phyloP scores from a whole-genome alignment of 2,329 filamentous ascomycete genomes.

The Albifimbria verrucaria region DNA sequence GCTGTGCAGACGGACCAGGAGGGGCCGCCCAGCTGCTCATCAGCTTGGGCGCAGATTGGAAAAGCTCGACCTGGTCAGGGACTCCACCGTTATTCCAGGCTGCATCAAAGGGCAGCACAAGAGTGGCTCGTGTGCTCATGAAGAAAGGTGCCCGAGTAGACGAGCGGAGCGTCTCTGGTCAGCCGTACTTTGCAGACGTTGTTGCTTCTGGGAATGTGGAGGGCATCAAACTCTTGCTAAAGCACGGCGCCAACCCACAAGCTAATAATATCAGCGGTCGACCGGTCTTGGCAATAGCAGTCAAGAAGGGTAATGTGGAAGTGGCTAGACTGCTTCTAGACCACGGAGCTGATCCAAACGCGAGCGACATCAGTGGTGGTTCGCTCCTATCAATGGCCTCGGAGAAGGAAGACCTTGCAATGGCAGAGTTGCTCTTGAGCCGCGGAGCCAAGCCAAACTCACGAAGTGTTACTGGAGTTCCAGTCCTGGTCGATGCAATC shows the following conservation, averaged over 20 bases:
- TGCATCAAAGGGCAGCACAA: conserved; percentile 6
- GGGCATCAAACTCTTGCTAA: conserved; percentile 5
- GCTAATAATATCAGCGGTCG: background rate
- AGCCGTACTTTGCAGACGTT: conserved; percentile 8
- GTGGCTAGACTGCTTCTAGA: conserved; percentile 3
- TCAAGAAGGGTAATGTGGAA: conserved; percentile 2
- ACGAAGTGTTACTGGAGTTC: conserved; percentile 24
- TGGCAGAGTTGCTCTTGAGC: conserved; percentile 11
- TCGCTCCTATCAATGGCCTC: conserved; percentile 2
- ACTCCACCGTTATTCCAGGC: conserved; percentile 20
- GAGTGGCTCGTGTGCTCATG: conserved; percentile 5
- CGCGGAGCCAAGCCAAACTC: conserved; percentile 16
- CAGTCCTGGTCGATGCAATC: conserved; percentile 30
- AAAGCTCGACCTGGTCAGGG: conserved; percentile 3
- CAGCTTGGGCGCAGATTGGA: conserved; percentile 17
- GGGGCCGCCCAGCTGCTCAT: conserved; percentile 21
- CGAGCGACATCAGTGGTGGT: background rate
- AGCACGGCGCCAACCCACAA: conserved; percentile 6
- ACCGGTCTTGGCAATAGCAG: conserved; percentile 1
- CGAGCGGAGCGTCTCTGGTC: background rate
- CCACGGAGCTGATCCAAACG: conserved; percentile 2
- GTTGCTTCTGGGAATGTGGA: conserved; percentile 3
- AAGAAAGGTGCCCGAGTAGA: conserved; percentile 2
- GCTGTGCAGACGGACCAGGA: conserved; percentile 14
- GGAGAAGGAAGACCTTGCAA: conserved; percentile 3